These are phyloP conservation scores for Rubia tinctorum DNA, from an alignment of 305 asterid genomes.

Conservation along the genomic window DNA sequence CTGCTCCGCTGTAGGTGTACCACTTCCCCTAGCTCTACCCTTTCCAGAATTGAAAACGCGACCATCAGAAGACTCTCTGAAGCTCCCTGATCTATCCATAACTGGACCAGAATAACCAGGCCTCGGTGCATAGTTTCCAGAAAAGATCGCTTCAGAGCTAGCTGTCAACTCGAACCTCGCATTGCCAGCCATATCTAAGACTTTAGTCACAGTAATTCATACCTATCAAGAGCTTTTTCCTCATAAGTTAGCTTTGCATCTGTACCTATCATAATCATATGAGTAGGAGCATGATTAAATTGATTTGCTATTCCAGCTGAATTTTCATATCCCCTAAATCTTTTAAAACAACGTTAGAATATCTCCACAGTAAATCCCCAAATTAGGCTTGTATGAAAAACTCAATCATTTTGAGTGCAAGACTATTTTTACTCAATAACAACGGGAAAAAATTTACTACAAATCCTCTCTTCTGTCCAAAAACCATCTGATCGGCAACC, in stretches of 20 bases:
- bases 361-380: background rate
- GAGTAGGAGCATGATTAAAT: background rate
- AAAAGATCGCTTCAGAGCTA: slow-evolving; percentile 64
- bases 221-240: slow-evolving; percentile 24
- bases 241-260: slow-evolving; percentile 25
- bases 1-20: slow-evolving; percentile 47
- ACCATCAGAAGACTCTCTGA: slow-evolving; percentile 71
- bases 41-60: slow-evolving; percentile 58
- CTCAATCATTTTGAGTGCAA: background rate
- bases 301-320: background rate
- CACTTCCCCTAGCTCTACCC: slow-evolving; percentile 56
- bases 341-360: background rate
- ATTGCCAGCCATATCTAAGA: slow-evolving; percentile 74
- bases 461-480: background rate
- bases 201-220: slow-evolving; percentile 35
- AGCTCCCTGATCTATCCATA: slow-evolving; percentile 75
- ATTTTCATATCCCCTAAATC: background rate
- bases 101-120: slow-evolving; percentile 55
- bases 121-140: slow-evolving; percentile 73
- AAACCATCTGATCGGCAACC: background rate
- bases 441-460: background rate
- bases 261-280: slow-evolving; percentile 29
- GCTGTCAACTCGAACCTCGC: slow-evolving; percentile 67
- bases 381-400: background rate
- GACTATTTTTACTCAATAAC: too few species aligned